phyloP scores from a whole-genome alignment of 2,329 filamentous ascomycete genomes.

The Aspergillus neotritici region DNA sequence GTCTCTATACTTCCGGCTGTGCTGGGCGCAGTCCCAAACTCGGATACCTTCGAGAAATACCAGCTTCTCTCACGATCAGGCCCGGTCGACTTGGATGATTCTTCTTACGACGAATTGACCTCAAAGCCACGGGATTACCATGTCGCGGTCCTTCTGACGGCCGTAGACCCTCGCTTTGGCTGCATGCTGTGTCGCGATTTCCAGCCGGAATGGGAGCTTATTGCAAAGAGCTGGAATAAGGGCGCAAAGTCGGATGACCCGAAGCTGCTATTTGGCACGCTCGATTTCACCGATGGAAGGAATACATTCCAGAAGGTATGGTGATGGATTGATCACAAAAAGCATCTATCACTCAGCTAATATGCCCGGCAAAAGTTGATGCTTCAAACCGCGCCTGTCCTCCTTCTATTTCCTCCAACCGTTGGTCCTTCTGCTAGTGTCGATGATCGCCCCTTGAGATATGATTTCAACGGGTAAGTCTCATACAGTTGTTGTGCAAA shows the following conservation, averaged over 20 bases:
- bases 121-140: constrained; percentile 75
- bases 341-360: constrained; percentile 8
- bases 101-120: constrained; percentile 69
- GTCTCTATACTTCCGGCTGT: constrained; percentile 24
- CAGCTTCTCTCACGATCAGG: constrained; percentile 61
- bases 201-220: constrained; percentile 86
- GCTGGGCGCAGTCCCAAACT: constrained; percentile 50
- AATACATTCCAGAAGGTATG: constrained; percentile 79
- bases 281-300: constrained; percentile 84
- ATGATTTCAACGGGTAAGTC: constrained; percentile 78
- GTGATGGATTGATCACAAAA: background rate
- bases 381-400: constrained; percentile 87
- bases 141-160: constrained; percentile 76
- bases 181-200: constrained; percentile 86
- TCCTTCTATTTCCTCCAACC: constrained; percentile 83
- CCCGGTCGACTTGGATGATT: constrained; percentile 73
- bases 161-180: constrained; percentile 73
- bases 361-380: constrained; percentile 57
- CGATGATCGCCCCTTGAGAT: constrained; percentile 65
- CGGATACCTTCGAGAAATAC: constrained; percentile 65
- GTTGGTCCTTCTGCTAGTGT: constrained; percentile 69
- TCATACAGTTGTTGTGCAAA: background rate
- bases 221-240: constrained; percentile 80
- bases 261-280: constrained; percentile 68
- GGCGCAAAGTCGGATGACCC: constrained; percentile 59